Evolutionary conservation across 305 asterid species (phyloP).

Genomic region (Fraxinus floribunda): DNA sequence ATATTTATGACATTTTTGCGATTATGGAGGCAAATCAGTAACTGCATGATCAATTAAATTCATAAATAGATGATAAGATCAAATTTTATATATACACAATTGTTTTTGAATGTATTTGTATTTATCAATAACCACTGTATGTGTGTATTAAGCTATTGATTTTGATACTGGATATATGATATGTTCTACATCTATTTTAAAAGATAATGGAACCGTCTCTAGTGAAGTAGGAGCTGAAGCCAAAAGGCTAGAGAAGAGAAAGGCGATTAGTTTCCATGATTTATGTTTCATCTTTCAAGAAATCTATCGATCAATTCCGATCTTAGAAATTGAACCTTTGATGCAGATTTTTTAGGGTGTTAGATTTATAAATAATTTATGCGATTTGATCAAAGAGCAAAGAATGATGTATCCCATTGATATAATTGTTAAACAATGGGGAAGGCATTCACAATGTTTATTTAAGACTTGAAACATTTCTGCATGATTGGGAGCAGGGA

Average conservation of each 20-base stretch:
- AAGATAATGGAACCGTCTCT: slow-evolving; percentile 1
- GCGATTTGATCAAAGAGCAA: neutral
- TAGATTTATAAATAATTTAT: neutral
- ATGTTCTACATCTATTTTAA: neutral
- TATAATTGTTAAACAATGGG: neutral
- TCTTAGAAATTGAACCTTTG: slow-evolving; percentile 4
- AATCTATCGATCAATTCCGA: neutral
- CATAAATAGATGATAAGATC: neutral
- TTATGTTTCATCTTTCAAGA: too few species aligned
- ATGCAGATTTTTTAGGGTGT: neutral
- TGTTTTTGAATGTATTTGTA: slow-evolving; percentile 1
- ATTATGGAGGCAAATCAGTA: neutral
- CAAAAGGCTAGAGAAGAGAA: too few species aligned
- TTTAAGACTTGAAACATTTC: neutral
- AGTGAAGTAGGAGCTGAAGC: neutral
- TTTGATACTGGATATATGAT: neutral
- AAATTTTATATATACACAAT: neutral
- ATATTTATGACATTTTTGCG: neutral
- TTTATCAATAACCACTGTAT: neutral
- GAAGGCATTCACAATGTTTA: neutral
- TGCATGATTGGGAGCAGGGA: neutral
- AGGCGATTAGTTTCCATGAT: too few species aligned
- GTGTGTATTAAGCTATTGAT: neutral
- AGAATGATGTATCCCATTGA: neutral
- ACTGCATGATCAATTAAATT: neutral